phyloP scores from a whole-genome alignment of 179 eudicot species.

The Camellia oleifera region DNA sequence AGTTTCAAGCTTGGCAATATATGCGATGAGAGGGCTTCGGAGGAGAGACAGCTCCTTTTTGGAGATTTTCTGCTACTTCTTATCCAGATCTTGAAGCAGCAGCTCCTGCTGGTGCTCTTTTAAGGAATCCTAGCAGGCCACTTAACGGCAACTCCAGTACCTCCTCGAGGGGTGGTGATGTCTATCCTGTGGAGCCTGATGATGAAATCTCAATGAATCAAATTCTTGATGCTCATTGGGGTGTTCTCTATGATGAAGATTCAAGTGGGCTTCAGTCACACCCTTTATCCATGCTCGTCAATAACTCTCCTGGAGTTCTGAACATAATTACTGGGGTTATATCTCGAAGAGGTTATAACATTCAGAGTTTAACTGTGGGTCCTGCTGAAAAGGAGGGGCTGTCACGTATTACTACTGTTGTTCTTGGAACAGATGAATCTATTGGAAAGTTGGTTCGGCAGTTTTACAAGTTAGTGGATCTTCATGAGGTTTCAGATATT shows the following conservation, averaged over 20 bases:
- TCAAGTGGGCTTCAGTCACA: conserved; percentile 76
- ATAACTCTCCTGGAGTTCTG: conserved; percentile 76
- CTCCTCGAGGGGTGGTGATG: conserved; percentile 73
- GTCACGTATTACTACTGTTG: conserved; percentile 91
- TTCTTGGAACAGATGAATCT: conserved; percentile 85
- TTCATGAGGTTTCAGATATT: conserved; percentile 80
- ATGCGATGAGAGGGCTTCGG: no score
- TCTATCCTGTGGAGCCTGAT: conserved; percentile 81
- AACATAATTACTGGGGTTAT: conserved; percentile 71
- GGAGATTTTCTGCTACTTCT: conserved; percentile 92
- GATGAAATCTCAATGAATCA: conserved; percentile 42
- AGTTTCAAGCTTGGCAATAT: no score
- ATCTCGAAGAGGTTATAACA: conserved; percentile 81
- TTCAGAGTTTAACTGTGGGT: conserved; percentile 96
- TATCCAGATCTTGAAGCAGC: conserved; percentile 72
- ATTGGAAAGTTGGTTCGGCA: conserved; percentile 75
- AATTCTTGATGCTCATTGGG: conserved; percentile 96
- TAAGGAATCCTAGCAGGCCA: conserved; percentile 29
- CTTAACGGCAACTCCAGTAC: conserved; percentile 25
- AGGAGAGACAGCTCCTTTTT: conserved; percentile 88
- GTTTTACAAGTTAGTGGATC: conserved; percentile 73
- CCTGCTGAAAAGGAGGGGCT: conserved; percentile 74
- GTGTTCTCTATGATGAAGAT: conserved; percentile 74
- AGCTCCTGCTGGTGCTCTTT: conserved; percentile 25
- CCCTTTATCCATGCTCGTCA: conserved; percentile 77